phyloP scores from a whole-genome alignment of 2,329 filamentous ascomycete genomes.

The Elsinoe arachidis region DNA sequence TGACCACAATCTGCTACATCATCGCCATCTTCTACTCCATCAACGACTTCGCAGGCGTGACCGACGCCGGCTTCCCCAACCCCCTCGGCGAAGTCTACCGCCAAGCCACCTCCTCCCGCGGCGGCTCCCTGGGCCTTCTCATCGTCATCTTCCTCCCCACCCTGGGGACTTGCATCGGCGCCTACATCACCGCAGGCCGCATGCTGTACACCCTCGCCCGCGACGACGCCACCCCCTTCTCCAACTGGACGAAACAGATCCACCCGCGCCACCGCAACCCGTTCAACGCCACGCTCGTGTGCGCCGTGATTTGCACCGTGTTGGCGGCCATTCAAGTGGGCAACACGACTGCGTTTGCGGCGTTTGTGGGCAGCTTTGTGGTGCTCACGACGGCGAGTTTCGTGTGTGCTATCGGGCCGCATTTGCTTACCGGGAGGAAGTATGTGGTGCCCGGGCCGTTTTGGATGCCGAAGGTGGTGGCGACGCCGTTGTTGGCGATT shows the following conservation, averaged over 20 bases:
- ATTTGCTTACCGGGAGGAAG: slow-evolving; percentile 32
- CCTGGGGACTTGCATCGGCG: slow-evolving; percentile 45
- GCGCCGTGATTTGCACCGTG: slow-evolving; percentile 43
- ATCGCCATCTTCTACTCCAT: slow-evolving; percentile 46
- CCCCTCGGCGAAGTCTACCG: slow-evolving; percentile 60
- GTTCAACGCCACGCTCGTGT: slow-evolving; percentile 47
- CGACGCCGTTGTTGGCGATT: slow-evolving; percentile 44
- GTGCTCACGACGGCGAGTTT: slow-evolving; percentile 50
- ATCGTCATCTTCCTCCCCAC: slow-evolving; percentile 42
- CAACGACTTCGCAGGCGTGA: slow-evolving; percentile 48
- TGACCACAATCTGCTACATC: slow-evolving; percentile 42
- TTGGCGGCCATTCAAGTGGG: slow-evolving; percentile 58
- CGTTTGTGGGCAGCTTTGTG: slow-evolving; percentile 54
- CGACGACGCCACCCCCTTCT: slow-evolving; percentile 49
- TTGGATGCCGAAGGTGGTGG: slow-evolving; percentile 41
- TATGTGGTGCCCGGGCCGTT: slow-evolving; percentile 50
- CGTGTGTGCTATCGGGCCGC: slow-evolving; percentile 52
- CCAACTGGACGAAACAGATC: slow-evolving; percentile 41
- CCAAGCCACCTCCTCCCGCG: slow-evolving; percentile 35
- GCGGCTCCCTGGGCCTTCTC: slow-evolving; percentile 37
- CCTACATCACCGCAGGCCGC: slow-evolving; percentile 53
- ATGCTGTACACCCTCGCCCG: slow-evolving; percentile 55
- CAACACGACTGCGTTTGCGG: slow-evolving; percentile 57
- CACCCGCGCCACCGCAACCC: slow-evolving; percentile 41
- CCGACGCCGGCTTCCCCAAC: slow-evolving; percentile 36